phyloP scores from a whole-genome alignment of 331 rosid genomes.

The Arachis monticola region DNA sequence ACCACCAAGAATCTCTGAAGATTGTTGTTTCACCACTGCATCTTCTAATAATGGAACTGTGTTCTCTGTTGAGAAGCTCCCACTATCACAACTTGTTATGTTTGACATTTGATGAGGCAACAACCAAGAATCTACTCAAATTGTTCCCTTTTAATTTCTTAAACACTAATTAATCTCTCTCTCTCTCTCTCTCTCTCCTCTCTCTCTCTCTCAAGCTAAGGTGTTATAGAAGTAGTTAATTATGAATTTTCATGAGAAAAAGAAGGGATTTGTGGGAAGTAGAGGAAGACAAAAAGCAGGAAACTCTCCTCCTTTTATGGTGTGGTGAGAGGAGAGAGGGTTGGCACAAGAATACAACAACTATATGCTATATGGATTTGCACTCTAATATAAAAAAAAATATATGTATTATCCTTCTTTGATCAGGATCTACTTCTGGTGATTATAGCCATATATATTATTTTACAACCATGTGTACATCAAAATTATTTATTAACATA shows the following conservation, averaged over 20 bases:
- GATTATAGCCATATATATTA: neutral
- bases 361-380: conserved; percentile 54
- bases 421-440: conserved; percentile 36
- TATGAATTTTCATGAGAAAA: conserved; percentile 23
- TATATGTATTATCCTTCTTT: conserved; percentile 39
- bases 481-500: too few species aligned
- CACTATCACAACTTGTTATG: conserved; percentile 68
- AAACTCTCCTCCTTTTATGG: conserved; percentile 85
- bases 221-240: neutral
- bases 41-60: conserved; percentile 45
- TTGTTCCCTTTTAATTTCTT: conserved; percentile 17
- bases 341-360: conserved; percentile 60
- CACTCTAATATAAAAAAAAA: conserved; percentile 27
- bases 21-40: conserved; percentile 42
- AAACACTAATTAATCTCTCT: conserved; percentile 1
- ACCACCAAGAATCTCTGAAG: conserved; percentile 41
- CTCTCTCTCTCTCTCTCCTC: neutral
- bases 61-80: conserved; percentile 76
- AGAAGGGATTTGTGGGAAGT: conserved; percentile 61
- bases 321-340: conserved; percentile 50
- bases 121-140: conserved; percentile 36
- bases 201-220: conserved; percentile 31
- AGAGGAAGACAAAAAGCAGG: conserved; percentile 90
- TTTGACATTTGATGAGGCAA: conserved; percentile 69
- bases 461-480: too few species aligned